Evolutionary conservation across 2,329 filamentous ascomycete genomes (phyloP).

Genomic region (Exophiala aquamarina): DNA sequence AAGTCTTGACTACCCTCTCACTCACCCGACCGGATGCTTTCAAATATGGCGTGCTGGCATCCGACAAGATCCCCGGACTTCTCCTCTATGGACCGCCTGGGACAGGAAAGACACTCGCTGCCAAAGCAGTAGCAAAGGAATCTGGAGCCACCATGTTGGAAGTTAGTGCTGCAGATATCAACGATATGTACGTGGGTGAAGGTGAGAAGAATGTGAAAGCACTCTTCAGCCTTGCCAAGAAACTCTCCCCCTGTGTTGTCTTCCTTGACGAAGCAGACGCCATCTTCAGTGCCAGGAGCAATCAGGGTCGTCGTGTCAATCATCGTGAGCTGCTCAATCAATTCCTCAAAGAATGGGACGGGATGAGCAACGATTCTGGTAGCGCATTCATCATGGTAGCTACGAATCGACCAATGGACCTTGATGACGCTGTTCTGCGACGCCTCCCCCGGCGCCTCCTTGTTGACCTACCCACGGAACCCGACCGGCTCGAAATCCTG

Average conservation of each 20-base stretch:
- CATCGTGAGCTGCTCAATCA: conserved; percentile 94
- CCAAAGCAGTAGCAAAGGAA: conserved; percentile 65
- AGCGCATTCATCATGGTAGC: conserved; percentile 94
- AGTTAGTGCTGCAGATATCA: conserved; percentile 85
- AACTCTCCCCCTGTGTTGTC: conserved; percentile 86
- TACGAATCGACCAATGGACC: conserved; percentile 90
- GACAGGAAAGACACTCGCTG: conserved; percentile 63
- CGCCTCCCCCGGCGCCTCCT: conserved; percentile 51
- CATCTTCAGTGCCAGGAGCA: conserved; percentile 76
- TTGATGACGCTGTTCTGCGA: conserved; percentile 64
- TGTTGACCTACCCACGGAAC: conserved; percentile 48
- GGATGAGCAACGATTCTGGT: conserved; percentile 70
- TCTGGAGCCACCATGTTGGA: conserved; percentile 72
- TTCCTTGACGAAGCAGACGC: conserved; percentile 98
- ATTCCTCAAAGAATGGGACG: conserved; percentile 95
- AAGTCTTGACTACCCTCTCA: conserved; percentile 84
- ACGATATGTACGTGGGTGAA: conserved; percentile 95
- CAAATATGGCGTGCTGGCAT: conserved; percentile 87
- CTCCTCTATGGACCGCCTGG: conserved; percentile 82
- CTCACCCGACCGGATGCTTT: conserved; percentile 91
- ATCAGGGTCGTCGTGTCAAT: conserved; percentile 62
- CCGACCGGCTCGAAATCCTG: conserved; percentile 48
- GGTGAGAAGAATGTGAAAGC: conserved; percentile 94
- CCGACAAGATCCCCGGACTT: conserved; percentile 85
- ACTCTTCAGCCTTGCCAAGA: conserved; percentile 86